A percentile compares a stretch with the other conserved stretches of the same genome.
phyloP scores from a whole-genome alignment of 192 early-diverging fungal genomes.

The Haplosporangium gracile region DNA sequence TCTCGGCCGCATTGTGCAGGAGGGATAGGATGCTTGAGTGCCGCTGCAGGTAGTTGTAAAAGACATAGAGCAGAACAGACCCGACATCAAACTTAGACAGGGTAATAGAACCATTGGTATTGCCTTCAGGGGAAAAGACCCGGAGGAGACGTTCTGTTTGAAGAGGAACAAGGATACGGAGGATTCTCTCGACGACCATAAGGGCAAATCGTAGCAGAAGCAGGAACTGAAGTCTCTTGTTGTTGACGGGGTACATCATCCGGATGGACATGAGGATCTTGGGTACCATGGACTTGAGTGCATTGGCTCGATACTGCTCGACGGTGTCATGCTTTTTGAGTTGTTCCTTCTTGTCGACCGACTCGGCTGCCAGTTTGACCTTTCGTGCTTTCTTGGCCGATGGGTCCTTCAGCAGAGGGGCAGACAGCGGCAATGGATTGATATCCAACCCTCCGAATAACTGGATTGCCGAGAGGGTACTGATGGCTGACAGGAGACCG shows the following conservation, averaged over 20 bases:
- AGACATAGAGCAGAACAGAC: slow-evolving; percentile 10
- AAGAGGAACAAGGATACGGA: slow-evolving; percentile 11
- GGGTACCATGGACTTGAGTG: slow-evolving; percentile 10
- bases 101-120: background rate
- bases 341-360: background rate
- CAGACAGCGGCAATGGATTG: background rate
- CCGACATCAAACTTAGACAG: slow-evolving; percentile 10
- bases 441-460: background rate
- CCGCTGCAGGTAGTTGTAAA: slow-evolving; percentile 19
- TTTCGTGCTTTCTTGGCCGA: background rate
- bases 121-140: background rate
- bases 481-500: background rate
- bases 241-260: slow-evolving; percentile 1
- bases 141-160: slow-evolving; percentile 24
- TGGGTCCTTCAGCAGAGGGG: background rate
- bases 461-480: background rate
- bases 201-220: background rate
- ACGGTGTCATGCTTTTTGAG: background rate
- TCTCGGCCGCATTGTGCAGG: background rate
- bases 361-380: background rate
- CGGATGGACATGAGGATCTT: slow-evolving; percentile 15
- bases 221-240: slow-evolving; percentile 2
- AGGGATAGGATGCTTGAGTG: background rate
- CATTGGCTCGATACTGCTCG: slow-evolving; percentile 4
- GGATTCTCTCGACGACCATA: background rate